phyloP scores from a whole-genome alignment of 2,329 filamentous ascomycete genomes.

The Monosporascus cannonballus region DNA sequence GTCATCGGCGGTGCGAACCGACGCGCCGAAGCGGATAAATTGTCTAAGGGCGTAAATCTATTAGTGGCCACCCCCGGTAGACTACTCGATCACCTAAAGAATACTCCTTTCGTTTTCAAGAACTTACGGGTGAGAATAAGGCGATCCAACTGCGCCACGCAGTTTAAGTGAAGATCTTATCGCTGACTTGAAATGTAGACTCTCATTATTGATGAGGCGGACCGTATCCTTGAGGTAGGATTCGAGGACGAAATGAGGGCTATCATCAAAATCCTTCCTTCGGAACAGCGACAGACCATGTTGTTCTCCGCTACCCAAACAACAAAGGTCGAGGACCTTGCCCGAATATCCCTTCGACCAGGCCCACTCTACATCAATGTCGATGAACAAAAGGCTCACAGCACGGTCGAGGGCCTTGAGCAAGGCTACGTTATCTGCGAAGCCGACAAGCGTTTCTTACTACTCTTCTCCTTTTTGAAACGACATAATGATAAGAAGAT shows the following conservation, averaged over 20 bases:
- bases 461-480: conserved; percentile 92
- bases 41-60: conserved; percentile 89
- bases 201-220: conserved; percentile 92
- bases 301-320: conserved; percentile 99
- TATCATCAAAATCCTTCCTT: conserved; percentile 89
- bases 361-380: conserved; percentile 97
- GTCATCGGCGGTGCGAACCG: conserved; percentile 93
- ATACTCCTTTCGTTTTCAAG: conserved; percentile 67
- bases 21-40: conserved; percentile 86
- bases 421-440: conserved; percentile 95
- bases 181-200: conserved; percentile 88
- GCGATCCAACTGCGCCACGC: too few relatives aligned
- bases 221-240: conserved; percentile 91
- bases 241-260: conserved; percentile 98
- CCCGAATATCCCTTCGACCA: conserved; percentile 83
- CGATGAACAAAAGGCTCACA: conserved; percentile 81
- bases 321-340: conserved; percentile 95
- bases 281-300: conserved; percentile 86
- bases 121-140: conserved; percentile 10
- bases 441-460: conserved; percentile 83
- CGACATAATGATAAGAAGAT: conserved; percentile 93
- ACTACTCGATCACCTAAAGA: conserved; percentile 88
- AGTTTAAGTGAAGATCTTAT: neutral
- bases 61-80: conserved; percentile 90
- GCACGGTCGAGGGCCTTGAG: conserved; percentile 88